Percentiles rank a stretch among this genome's conserved stretches.
Evolutionary conservation across 371 early-diverging fungal species (phyloP).

Genomic region (Umbelopsis sp.): DNA sequence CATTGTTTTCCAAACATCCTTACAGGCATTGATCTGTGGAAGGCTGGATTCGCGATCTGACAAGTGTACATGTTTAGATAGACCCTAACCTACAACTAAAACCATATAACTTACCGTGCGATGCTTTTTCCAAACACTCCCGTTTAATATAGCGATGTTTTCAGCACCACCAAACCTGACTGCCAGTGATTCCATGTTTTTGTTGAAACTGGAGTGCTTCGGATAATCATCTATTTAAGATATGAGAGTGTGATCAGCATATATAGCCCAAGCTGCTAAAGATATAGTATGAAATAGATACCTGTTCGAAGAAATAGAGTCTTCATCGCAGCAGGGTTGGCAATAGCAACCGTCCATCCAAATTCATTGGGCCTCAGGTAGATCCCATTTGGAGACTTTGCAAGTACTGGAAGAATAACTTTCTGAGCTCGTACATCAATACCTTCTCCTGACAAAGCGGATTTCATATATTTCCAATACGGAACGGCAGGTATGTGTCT

Average conservation of each 20-base stretch:
- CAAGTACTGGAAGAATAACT: background rate
- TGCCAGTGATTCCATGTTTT: background rate
- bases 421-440: background rate
- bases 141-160: slow-evolving; percentile 16
- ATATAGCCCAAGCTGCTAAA: no score
- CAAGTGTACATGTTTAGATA: background rate
- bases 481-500: background rate
- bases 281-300: background rate
- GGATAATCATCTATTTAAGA: no score
- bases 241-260: no score
- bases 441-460: background rate
- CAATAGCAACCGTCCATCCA: slow-evolving; percentile 2
- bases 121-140: slow-evolving; percentile 22
- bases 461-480: background rate
- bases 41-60: slow-evolving; percentile 43
- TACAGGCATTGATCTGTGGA: slow-evolving; percentile 42
- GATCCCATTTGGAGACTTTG: background rate
- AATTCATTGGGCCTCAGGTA: background rate
- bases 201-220: no score
- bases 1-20: slow-evolving; percentile 31
- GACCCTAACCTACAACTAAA: no score
- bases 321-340: background rate
- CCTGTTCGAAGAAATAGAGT: background rate
- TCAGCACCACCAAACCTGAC: background rate
- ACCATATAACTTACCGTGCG: background rate